Evolutionary conservation across 179 eudicot species (phyloP).

Genomic region (Spergularia azorica): DNA sequence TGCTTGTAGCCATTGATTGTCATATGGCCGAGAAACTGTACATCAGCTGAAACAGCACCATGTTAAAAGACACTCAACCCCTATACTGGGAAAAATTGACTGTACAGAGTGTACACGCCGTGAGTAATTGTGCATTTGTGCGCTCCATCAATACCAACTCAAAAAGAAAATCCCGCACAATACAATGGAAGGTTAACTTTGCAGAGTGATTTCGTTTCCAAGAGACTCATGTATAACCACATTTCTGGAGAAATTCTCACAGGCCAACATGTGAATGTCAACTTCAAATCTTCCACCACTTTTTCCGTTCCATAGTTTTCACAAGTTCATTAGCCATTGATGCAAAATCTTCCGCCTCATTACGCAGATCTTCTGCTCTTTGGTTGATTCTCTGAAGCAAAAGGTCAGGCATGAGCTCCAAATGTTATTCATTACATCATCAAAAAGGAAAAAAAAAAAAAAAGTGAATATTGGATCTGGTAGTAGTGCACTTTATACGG

Average conservation of each 20-base stretch:
- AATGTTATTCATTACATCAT: not conserved
- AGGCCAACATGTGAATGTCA: not conserved
- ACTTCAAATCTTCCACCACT: constrained; percentile 44
- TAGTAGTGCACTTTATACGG: not conserved
- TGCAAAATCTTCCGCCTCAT: constrained; percentile 78
- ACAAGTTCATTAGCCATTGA: constrained; percentile 84
- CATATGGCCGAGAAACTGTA: not conserved
- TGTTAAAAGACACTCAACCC: too few relatives aligned
- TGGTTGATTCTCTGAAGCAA: constrained; percentile 58
- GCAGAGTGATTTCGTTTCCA: not conserved
- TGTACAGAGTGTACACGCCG: not conserved
- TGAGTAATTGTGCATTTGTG: not conserved
- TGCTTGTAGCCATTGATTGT: not conserved
- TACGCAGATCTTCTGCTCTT: constrained; percentile 64
- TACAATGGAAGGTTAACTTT: not conserved
- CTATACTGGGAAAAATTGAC: not conserved
- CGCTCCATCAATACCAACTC: not conserved
- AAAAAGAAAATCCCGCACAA: not conserved
- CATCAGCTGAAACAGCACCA: constrained; percentile 2
- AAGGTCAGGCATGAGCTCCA: constrained; percentile 15
- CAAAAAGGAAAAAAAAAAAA: not conserved
- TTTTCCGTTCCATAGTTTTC: constrained; percentile 59
- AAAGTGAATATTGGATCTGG: not conserved
- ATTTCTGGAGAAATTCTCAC: not conserved
- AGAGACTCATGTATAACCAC: not conserved